A percentile compares a stretch with the other conserved stretches of the same genome.
phyloP scores from a whole-genome alignment of 2,329 filamentous ascomycete genomes.

The Claviceps digitariae region DNA sequence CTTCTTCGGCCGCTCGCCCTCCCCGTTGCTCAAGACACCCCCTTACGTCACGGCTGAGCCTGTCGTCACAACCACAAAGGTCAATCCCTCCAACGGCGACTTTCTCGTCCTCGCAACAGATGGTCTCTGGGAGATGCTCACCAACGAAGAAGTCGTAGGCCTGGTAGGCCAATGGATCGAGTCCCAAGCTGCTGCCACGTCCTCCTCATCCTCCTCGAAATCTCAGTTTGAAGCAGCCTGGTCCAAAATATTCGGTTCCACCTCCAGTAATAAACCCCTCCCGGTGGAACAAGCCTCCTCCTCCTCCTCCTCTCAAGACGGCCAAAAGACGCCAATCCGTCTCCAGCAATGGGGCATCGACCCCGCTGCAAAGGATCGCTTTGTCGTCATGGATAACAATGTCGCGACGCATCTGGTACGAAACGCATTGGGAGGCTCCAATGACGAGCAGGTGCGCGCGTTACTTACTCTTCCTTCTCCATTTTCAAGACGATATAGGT shows the following conservation, averaged over 20 bases:
- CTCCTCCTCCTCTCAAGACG: conserved; percentile 31
- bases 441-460: conserved; percentile 86
- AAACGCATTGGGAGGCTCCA: conserved; percentile 86
- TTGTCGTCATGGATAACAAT: conserved; percentile 90
- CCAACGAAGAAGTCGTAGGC: conserved; percentile 94
- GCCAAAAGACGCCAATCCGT: conserved; percentile 78
- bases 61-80: conserved; percentile 81
- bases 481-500: conserved; percentile 84
- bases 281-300: conserved; percentile 58
- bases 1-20: conserved; percentile 77
- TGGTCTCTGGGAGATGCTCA: conserved; percentile 97
- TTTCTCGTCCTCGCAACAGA: conserved; percentile 96
- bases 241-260: conserved; percentile 46
- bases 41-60: conserved; percentile 97
- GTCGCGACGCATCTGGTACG: conserved; percentile 89
- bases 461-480: conserved; percentile 83
- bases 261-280: conserved; percentile 34
- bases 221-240: conserved; percentile 60
- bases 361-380: conserved; percentile 60
- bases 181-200: conserved; percentile 40
- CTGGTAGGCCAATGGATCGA: conserved; percentile 97
- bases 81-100: conserved; percentile 79
- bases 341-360: conserved; percentile 83
- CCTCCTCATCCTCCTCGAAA: conserved; percentile 16
- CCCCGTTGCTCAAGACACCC: conserved; percentile 69